phyloP scores from a whole-genome alignment of 768 basidiomycete genomes.

The Scleroderma citrinum region DNA sequence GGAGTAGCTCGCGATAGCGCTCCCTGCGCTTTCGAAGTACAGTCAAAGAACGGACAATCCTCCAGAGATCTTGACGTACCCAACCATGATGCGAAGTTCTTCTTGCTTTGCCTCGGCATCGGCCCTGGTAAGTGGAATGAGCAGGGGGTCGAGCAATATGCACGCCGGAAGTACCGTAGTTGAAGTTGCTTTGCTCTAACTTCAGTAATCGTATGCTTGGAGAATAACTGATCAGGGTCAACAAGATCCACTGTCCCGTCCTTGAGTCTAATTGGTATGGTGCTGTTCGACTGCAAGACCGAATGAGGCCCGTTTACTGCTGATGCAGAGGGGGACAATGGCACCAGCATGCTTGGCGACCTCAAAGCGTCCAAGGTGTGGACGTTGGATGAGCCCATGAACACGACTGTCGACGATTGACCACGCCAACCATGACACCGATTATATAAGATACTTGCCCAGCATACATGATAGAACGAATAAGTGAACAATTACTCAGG shows the following conservation, averaged over 20 bases:
- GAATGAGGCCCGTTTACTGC: slow-evolving; percentile 4
- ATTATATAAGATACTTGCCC: neutral
- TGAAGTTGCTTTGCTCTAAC: slow-evolving; percentile 63
- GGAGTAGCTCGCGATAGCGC: slow-evolving; percentile 82
- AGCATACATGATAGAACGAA: too few relatives aligned
- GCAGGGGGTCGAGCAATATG: slow-evolving; percentile 1
- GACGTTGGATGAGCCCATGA: slow-evolving; percentile 14
- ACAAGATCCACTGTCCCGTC: slow-evolving; percentile 11
- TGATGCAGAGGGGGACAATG: slow-evolving; percentile 5
- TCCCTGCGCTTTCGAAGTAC: slow-evolving; percentile 65
- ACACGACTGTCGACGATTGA: slow-evolving; percentile 11
- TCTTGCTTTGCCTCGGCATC: slow-evolving; percentile 87
- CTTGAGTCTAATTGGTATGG: too few relatives aligned
- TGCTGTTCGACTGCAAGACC: slow-evolving; percentile 5
- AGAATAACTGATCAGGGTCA: slow-evolving; percentile 72
- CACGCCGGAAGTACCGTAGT: slow-evolving; percentile 44
- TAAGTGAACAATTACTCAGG: neutral
- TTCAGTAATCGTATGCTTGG: slow-evolving; percentile 63
- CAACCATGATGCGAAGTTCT: slow-evolving; percentile 85
- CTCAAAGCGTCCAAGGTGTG: slow-evolving; percentile 6
- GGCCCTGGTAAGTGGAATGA: slow-evolving; percentile 35
- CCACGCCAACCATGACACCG: slow-evolving; percentile 9
- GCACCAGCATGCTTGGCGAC: slow-evolving; percentile 3
- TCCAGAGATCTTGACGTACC: slow-evolving; percentile 50
- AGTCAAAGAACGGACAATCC: slow-evolving; percentile 20